Base-by-base conservation (phyloP, 164 flowering plant species). In the Vitis cinerea region DNA sequence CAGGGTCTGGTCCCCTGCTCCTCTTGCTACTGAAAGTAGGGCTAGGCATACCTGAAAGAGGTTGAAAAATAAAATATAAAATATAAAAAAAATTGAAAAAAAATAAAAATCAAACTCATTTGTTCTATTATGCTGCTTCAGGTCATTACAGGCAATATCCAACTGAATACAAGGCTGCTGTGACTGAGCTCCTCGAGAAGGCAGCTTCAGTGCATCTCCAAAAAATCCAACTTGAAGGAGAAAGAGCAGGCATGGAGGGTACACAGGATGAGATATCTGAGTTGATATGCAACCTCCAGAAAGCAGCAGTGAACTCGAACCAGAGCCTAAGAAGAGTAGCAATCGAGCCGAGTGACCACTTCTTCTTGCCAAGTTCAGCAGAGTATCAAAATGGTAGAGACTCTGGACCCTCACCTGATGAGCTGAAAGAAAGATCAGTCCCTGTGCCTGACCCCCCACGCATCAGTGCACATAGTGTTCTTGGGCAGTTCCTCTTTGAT, bases 401-500 rank as follows among this genome's bases (percentile, higher is more conserved):
- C 4, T 65, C 77, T 47, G 71, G 66, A 5, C 60, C 85, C 53
- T 30, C 57, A 56, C 76, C 73, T 48, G 83, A 83, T 44, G 87
- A 82, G 50, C 67, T 67, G 12, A 85, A 68, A 72, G 89, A 81
- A 70, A 74, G 63, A 58, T 64, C 78, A 54, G 11, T 72, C 14
- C 67, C 47, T 67, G 30, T 69, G 4, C 58, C 76, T 8, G 72
- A 31, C 49, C 79, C 85, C 11, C 81, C 86, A 44, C 64, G 85
- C 66, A 78, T 88, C 64, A 84, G 54, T 64, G 82, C 86, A 3
- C 83, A 88, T 48, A 79, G 86, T 60, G 81, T 86, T 16, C 88
- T 88, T 51, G 92, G 92, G 10, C 78, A 86, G 78, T 31, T 79
- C 51, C 84, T 88, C 12, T 88, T 86, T 71, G 92, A 88, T 74